These are phyloP conservation scores for Ophiostoma sp. DNA, from an alignment of 2,329 filamentous ascomycete species.

Conservation along the genomic window DNA sequence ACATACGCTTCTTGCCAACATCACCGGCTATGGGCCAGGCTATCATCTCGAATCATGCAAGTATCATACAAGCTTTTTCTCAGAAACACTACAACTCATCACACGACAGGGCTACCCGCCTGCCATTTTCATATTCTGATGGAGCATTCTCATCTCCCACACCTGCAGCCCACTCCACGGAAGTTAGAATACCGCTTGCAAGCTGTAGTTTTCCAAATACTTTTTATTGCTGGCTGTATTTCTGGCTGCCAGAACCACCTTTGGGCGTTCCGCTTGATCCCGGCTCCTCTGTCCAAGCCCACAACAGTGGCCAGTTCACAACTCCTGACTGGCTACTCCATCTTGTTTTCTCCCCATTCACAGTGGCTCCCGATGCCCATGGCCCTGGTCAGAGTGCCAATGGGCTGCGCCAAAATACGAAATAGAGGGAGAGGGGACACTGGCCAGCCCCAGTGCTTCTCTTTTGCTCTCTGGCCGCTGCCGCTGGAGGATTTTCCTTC, in stretches of 20 bases:
- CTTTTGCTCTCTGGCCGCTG: background rate
- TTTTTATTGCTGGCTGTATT: background rate
- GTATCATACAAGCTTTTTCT: background rate
- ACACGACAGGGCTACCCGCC: background rate
- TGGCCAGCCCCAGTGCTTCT: background rate
- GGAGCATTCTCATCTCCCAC: background rate
- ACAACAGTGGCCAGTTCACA: background rate
- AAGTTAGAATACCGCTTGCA: background rate
- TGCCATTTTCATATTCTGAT: conserved; percentile 1
- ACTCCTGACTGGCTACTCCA: background rate
- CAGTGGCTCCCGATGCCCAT: background rate
- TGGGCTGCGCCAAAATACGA: conserved; percentile 5
- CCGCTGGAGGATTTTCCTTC: conserved; percentile 6
- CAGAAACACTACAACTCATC: background rate
- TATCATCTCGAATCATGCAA: background rate
- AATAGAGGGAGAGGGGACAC: background rate
- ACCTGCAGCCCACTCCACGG: background rate
- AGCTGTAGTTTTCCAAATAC: background rate
- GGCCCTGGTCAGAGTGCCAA: conserved; percentile 7
- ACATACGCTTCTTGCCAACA: background rate
- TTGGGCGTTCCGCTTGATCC: conserved; percentile 12
- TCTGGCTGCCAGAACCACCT: background rate
- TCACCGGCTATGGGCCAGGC: background rate
- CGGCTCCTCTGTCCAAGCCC: background rate
- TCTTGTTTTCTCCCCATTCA: background rate